Evolutionary conservation across 345 rosid species (phyloP), one percentile per base, ranked within the genome.

Genomic region (Hibiscus syriacus): DNA sequence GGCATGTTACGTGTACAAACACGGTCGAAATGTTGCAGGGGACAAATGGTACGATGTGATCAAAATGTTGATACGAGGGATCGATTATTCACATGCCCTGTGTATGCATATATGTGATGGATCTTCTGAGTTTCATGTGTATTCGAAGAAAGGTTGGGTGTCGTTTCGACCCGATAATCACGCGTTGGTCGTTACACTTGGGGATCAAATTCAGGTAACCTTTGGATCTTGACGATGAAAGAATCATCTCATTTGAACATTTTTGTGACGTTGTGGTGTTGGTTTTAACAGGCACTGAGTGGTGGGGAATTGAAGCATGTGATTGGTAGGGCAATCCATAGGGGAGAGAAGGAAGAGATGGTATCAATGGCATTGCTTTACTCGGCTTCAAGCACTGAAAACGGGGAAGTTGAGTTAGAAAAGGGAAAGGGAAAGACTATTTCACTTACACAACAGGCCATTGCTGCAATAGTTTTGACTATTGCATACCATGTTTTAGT

Each of bases 61-160:
- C 20, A 80, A 83, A 71, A 83, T 89, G 96, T 66, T 89, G 77
- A 83, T 90, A 45, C 80, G 87, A 52, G 96, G 94, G 49, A 84
- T 73, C 5, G 96, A 89, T 49, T 76, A 83, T 67, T 81, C 91
- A 25, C 98, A 93, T 75, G 85, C 92, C 43, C 72, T 89, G 68
- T 72, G 85, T 55, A 73, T 88, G 55, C 89, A 81, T 68, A 49
- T 83, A 4, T 87, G 83, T 66, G 76, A 83, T 73, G 85, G 80
- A 0, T 77, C 80, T 19, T 79, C 86, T 4, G 86, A 87, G 64
- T 90, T 90, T 30, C 97, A 87, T 73, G 88, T 87, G 61, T 93
- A 93, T 79, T 88, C 97, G 64, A 93, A 87, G 82, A 90, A 87
- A 78, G 94, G 92, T 30, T 90, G 96, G 96, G 71, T 84, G 3